phyloP scores from a whole-genome alignment of 1,284 basidiomycete genomes.

The Entoloma clypeatum region DNA sequence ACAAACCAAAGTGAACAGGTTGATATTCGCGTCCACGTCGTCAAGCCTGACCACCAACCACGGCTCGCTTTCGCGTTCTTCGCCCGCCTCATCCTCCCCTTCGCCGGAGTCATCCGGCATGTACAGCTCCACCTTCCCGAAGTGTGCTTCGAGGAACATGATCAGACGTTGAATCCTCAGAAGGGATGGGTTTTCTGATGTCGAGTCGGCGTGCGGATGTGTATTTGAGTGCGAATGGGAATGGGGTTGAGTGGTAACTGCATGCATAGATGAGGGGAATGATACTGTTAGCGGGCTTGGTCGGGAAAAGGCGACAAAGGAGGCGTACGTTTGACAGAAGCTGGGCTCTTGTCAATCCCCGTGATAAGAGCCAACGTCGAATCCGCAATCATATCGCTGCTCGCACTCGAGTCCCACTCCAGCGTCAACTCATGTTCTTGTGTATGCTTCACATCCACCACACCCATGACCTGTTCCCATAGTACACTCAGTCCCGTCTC shows the following conservation, averaged over 20 bases:
- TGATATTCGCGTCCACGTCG: slow-evolving; percentile 73
- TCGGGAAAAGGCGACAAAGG: slow-evolving; percentile 7
- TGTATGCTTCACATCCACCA: slow-evolving; percentile 83
- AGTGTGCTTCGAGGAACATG: slow-evolving; percentile 93
- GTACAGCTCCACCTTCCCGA: slow-evolving; percentile 85
- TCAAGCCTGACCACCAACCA: slow-evolving; percentile 77
- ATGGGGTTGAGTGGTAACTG: slow-evolving; percentile 64
- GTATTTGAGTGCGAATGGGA: slow-evolving; percentile 48
- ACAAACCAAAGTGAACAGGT: slow-evolving; percentile 69
- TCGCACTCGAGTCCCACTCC: slow-evolving; percentile 94
- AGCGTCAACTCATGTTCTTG: slow-evolving; percentile 78
- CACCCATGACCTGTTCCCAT: slow-evolving; percentile 97
- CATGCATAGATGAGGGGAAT: too few relatives aligned
- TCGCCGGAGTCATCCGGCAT: slow-evolving; percentile 53
- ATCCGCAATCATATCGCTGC: slow-evolving; percentile 99
- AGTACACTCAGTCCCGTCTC: too few relatives aligned
- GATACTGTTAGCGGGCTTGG: slow-evolving; percentile 14
- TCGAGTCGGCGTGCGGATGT: slow-evolving; percentile 56
- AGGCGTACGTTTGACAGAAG: slow-evolving; percentile 86
- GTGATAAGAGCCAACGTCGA: slow-evolving; percentile 88
- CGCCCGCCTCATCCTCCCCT: slow-evolving; percentile 39
- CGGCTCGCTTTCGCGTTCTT: slow-evolving; percentile 54
- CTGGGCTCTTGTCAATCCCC: slow-evolving; percentile 92
- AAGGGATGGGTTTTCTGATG: slow-evolving; percentile 44
- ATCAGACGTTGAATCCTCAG: slow-evolving; percentile 75